Evolutionary conservation across 495 filamentous ascomycete species (phyloP).

Genomic region (Penicillium odoratum): DNA sequence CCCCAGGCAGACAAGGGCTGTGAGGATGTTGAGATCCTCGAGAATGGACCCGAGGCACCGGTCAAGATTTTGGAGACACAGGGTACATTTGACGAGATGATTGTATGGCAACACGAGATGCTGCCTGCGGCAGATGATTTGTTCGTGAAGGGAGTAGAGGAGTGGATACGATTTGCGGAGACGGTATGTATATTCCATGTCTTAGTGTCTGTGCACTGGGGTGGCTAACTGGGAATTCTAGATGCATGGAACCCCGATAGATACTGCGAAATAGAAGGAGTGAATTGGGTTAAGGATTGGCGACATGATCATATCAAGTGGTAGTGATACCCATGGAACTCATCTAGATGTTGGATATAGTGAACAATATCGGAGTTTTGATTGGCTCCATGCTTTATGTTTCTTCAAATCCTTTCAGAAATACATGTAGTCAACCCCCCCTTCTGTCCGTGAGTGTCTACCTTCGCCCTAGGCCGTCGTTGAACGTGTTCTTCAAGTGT

Average conservation of each 20-base stretch:
- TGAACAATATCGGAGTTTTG: neutral
- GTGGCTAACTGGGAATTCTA: neutral
- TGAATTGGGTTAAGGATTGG: neutral
- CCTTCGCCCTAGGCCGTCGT: no score
- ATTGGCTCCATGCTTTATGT: neutral
- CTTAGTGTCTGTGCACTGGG: neutral
- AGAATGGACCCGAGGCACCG: slow-evolving; percentile 40
- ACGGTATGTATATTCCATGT: slow-evolving; percentile 39
- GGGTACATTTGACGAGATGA: slow-evolving; percentile 70
- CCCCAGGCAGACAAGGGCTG: slow-evolving; percentile 31
- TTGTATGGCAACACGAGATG: slow-evolving; percentile 83
- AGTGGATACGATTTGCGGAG: slow-evolving; percentile 82
- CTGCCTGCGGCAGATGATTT: slow-evolving; percentile 66
- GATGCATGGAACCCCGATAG: neutral
- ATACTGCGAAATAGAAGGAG: neutral
- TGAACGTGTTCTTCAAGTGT: no score
- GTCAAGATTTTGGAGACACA: slow-evolving; percentile 63
- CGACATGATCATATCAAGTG: neutral
- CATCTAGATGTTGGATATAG: neutral
- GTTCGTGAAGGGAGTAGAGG: slow-evolving; percentile 70
- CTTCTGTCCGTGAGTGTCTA: no score
- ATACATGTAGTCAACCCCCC: no score
- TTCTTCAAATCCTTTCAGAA: neutral
- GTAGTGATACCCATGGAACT: neutral
- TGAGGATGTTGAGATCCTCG: slow-evolving; percentile 43